Evolutionary conservation across 75 land plant genomes (phyloP).

Genomic region (Ceratopteris richardii): DNA sequence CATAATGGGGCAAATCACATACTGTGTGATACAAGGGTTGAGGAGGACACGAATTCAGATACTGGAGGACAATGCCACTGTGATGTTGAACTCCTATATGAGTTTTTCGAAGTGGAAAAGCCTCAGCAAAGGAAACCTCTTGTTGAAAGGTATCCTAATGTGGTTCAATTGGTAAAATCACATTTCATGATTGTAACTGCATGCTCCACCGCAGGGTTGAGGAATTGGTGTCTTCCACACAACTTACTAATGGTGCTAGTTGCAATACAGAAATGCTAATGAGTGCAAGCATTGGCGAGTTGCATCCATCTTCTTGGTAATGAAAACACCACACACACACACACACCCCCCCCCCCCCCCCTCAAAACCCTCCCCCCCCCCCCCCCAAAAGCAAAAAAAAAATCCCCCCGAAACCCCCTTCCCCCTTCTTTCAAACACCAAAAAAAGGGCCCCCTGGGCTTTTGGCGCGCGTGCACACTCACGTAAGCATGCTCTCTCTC

Average conservation of each 20-base stretch:
- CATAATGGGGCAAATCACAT: not conserved
- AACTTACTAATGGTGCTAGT: slow-evolving; percentile 12
- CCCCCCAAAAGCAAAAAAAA: too few relatives aligned
- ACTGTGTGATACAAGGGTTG: not conserved
- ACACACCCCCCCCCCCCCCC: too few relatives aligned
- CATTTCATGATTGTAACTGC: too few relatives aligned
- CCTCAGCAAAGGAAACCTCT: slow-evolving; percentile 54
- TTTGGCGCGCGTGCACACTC: too few relatives aligned
- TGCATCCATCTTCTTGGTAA: slow-evolving; percentile 71
- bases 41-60: not conserved
- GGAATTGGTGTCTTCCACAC: slow-evolving; percentile 21
- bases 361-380: too few relatives aligned
- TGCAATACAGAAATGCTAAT: slow-evolving; percentile 29
- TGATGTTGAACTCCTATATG: slow-evolving; percentile 46
- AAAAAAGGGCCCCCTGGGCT: too few relatives aligned
- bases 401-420: too few relatives aligned
- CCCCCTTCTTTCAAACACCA: too few relatives aligned
- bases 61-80: not conserved
- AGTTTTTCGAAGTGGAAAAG: slow-evolving; percentile 55
- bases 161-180: too few relatives aligned
- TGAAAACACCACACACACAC: not conserved
- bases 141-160: slow-evolving; percentile 38
- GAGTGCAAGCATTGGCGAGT: slow-evolving; percentile 24
- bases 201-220: slow-evolving; percentile 29
- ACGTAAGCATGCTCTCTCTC: too few relatives aligned